phyloP scores from a whole-genome alignment of 1,284 basidiomycete genomes.

The Anthracocystis setariae region DNA sequence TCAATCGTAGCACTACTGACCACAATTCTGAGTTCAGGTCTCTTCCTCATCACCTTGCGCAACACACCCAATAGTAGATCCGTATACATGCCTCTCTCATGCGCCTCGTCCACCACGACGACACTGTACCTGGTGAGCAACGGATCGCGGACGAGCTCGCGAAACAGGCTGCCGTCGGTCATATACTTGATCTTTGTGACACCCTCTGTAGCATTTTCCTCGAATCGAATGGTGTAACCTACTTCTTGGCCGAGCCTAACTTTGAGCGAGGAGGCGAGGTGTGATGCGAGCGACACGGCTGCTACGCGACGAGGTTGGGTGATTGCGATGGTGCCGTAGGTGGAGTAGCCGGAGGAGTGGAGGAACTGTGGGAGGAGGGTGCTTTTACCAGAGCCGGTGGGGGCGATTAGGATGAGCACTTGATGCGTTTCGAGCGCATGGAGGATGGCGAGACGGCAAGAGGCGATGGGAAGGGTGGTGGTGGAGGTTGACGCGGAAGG shows the following conservation, averaged over 20 bases:
- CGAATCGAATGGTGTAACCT: constrained; percentile 70
- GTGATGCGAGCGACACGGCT: constrained; percentile 67
- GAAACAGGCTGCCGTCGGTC: constrained; percentile 59
- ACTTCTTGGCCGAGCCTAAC: constrained; percentile 81
- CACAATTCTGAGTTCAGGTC: constrained; percentile 86
- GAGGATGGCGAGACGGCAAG: constrained; percentile 82
- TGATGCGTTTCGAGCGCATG: constrained; percentile 84
- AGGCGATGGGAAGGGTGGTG: constrained; percentile 80
- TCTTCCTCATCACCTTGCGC: constrained; percentile 80
- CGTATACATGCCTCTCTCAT: constrained; percentile 68
- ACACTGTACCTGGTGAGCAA: constrained; percentile 64
- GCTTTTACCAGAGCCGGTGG: constrained; percentile 62
- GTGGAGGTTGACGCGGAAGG: constrained; percentile 1
- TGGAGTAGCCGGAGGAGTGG: constrained; percentile 76
- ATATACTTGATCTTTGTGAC: constrained; percentile 67
- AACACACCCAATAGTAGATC: constrained; percentile 69
- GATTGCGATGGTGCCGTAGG: constrained; percentile 60
- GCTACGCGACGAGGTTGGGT: constrained; percentile 68
- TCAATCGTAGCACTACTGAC: constrained; percentile 96
- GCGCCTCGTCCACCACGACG: constrained; percentile 70
- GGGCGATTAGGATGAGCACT: constrained; percentile 77
- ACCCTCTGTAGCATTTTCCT: constrained; percentile 61
- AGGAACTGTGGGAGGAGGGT: constrained; percentile 89
- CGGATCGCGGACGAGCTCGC: constrained; percentile 61
- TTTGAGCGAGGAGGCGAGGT: constrained; percentile 67